A percentile compares a stretch with the other conserved stretches of the same genome.
These are phyloP conservation scores for Leccinellum rugosiceps DNA, from an alignment of 768 basidiomycete genomes.

Conservation along the genomic window DNA sequence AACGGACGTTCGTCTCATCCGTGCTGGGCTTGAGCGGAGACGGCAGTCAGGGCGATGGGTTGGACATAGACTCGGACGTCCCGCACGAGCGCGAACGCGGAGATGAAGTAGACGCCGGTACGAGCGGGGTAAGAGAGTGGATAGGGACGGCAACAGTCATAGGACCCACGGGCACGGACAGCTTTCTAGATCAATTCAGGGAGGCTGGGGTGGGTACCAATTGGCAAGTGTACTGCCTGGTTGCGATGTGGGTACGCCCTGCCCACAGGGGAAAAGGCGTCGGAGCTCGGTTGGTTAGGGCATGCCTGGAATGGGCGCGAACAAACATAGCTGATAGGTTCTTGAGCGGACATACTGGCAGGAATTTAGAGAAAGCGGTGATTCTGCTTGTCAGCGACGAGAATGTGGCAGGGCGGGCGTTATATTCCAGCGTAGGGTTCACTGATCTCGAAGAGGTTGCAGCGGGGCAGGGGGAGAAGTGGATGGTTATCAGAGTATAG, in stretches of 20 bases:
- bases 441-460: constrained; percentile 8
- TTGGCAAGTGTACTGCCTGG: constrained; percentile 22
- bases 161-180: constrained; percentile 11
- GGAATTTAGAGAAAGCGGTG: constrained; percentile 14
- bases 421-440: constrained; percentile 25
- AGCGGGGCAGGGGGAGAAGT: constrained; percentile 10
- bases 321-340: constrained; percentile 8
- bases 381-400: constrained; percentile 11
- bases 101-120: neutral
- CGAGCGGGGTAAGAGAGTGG: constrained; percentile 11
- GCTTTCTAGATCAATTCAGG: constrained; percentile 11
- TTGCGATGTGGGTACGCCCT: constrained; percentile 29
- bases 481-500: constrained; percentile 31
- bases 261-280: constrained; percentile 25
- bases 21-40: neutral
- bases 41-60: neutral
- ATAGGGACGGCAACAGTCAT: constrained; percentile 16
- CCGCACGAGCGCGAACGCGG: neutral
- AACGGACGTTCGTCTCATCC: constrained; percentile 15
- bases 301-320: constrained; percentile 25
- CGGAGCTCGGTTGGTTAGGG: constrained; percentile 12
- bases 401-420: constrained; percentile 14
- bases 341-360: neutral
- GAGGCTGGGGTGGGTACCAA: constrained; percentile 9
- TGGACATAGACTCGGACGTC: neutral